Base-by-base conservation (phyloP, 2,329 filamentous ascomycete species). In the Alternaria arbusti region DNA sequence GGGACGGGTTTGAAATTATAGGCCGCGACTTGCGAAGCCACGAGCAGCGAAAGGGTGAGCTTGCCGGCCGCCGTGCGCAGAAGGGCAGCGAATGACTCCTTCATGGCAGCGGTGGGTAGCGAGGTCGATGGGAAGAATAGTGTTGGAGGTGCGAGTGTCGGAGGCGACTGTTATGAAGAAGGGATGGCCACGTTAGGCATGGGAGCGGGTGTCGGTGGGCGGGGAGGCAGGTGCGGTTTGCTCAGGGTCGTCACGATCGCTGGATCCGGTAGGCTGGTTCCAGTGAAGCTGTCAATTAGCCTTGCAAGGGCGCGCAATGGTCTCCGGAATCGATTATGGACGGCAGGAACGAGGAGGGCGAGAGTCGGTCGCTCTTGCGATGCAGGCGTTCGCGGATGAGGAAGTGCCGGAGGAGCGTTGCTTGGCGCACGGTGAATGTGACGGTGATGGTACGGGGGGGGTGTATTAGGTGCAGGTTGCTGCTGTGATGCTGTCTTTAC, bases 1-100 rank as follows among this genome's bases (percentile, higher is more conserved):
- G 92, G 88, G 43, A 88, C 86, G 13, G 87, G 79, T 49, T 84
- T 87, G 78, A 92, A 90, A 28, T 83, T 85, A 63, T 79, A 70
- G 17, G 81, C 81, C 65, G 52, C 58, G 6, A 76, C 59, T 22
- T 52, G 55, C 15, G 74, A 74, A 13, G 75, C 67, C 57, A 80
- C 66, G 55, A 80, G 72, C 13, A 79, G 67, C 65, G 77, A 74
- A 57, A 79, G 74, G 51, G 76, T 70, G 52, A 80, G 71, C 69
- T 72, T 78, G 77, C 77, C 76, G 64, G 76, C 74, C 73, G 71
- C 70, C 70, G 76, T 77, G 67, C 70, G 76, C 73, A 78, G 72
- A 70, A 75, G 73, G 66, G 78, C 79, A 76, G 77, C 74, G 65
- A 77, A 74, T 15, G 68, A 65, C 46, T 76, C 74, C 75, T 76